Evolutionary conservation across 148 eudicot species (phyloP).

Genomic region (Nyssa sinensis): DNA sequence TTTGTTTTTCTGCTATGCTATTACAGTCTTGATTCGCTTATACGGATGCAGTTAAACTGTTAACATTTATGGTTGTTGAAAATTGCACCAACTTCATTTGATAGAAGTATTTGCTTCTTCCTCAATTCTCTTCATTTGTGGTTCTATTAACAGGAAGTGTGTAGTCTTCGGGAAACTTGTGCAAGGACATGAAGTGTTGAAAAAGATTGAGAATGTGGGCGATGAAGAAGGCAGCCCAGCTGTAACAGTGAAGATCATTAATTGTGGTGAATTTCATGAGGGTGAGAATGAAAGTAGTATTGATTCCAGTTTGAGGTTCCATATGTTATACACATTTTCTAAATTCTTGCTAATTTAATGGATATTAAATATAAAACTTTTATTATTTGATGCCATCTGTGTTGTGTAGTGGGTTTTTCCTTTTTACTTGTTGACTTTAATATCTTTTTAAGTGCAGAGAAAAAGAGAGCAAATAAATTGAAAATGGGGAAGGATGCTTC

Average conservation of each 20-base stretch:
- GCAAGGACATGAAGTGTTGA: constrained; percentile 66
- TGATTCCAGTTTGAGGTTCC: neutral
- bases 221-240: constrained; percentile 79
- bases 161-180: constrained; percentile 87
- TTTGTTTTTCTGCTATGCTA: constrained; percentile 24
- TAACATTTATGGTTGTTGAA: neutral
- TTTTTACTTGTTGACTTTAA: neutral
- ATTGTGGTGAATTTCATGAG: constrained; percentile 69
- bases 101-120: neutral
- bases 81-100: neutral
- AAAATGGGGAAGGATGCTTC: constrained; percentile 51
- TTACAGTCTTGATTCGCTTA: neutral
- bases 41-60: neutral
- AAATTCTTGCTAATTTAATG: neutral
- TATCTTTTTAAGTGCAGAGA: constrained; percentile 42
- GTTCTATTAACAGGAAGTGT: constrained; percentile 54
- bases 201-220: constrained; percentile 80
- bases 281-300: constrained; percentile 34
- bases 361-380: neutral
- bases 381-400: neutral
- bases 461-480: constrained; percentile 46
- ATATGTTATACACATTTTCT: no score
- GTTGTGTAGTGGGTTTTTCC: neutral
- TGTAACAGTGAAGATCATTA: constrained; percentile 74
- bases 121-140: constrained; percentile 1